These are phyloP conservation scores for Leccinum aurantiacum DNA, from an alignment of 768 basidiomycete genomes.

Conservation along the genomic window DNA sequence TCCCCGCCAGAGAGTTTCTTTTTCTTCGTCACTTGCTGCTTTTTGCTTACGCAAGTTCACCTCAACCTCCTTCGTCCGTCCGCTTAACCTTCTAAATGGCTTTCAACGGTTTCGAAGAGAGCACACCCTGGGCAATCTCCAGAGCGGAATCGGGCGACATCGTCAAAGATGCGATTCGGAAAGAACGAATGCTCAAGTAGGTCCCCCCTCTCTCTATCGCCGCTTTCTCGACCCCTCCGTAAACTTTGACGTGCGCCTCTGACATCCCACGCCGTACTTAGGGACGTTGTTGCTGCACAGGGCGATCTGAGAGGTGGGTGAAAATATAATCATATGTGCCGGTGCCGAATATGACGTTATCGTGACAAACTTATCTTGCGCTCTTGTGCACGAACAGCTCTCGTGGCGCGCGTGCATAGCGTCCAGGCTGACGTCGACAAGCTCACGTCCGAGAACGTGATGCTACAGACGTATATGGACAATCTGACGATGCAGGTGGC, in stretches of 20 bases:
- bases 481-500: constrained; percentile 88
- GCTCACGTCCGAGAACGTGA: constrained; percentile 74
- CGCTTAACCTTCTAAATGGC: constrained; percentile 37
- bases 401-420: constrained; percentile 62
- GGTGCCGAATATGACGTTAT: not conserved
- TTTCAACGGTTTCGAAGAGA: constrained; percentile 42
- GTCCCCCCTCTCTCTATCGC: constrained; percentile 22
- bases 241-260: not conserved
- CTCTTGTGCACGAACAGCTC: constrained; percentile 41
- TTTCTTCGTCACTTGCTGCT: not conserved
- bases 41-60: not conserved
- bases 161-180: constrained; percentile 72
- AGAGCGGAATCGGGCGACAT: constrained; percentile 55
- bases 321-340: not conserved
- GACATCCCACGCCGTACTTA: constrained; percentile 27
- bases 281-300: constrained; percentile 75
- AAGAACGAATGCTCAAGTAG: constrained; percentile 77
- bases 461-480: constrained; percentile 86
- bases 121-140: constrained; percentile 50
- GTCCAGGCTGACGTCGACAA: constrained; percentile 83
- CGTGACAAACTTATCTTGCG: not conserved
- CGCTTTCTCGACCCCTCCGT: not conserved
- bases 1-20: constrained; percentile 44
- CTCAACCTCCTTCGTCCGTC: not conserved
- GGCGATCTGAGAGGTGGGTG: constrained; percentile 71